Evolutionary conservation across 495 filamentous ascomycete species (phyloP), one percentile per base, ranked within the genome.

Genomic region (Pyrenopolyporus hunteri): DNA sequence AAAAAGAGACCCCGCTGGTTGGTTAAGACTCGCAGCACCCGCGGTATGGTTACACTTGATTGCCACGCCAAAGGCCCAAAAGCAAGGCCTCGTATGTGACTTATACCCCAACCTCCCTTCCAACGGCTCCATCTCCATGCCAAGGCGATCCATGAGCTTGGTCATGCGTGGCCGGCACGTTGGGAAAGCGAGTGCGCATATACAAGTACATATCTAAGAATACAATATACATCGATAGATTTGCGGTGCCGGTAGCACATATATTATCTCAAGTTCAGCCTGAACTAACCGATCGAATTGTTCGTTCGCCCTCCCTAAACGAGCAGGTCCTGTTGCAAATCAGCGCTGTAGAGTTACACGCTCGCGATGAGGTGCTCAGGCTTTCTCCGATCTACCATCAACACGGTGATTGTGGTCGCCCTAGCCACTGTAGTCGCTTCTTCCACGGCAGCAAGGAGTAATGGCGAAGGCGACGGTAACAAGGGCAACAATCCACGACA

Each of bases 191-290:
- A 35, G 3, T 37, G 14, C n/a, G 11, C 3, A 20, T n/a, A 26
- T 45, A 36, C 39, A 31, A 53, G 40, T 59, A 23, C n/a, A 35
- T 53, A 53, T 31, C 20, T 46, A 23, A 25, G 19, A 42, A 42
- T 9, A 17, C 22, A 25, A 49, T 39, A 23, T 49, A 25, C 28
- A 14, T 50, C 26, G 31, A 8, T 13, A 48, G 40, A 51, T 51
- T 20, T 57, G 22, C 14, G 33, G 50, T 49, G 4, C 14, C 29
- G 29, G 45, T 53, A 23, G 32, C 17, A 48, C 25, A 60, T 61
- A 66, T 66, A 61, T 60, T 37, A 57, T 53, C 57, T 19, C 20
- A 54, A 52, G 23, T 49, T 61, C 52, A 61, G 63, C 51, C 63
- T 57, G 52, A 61, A 57, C 52, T 42, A 9, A 22, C 19, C 25